Conservation (phyloP, 2,329 filamentous ascomycete species). For the Colletotrichum sublineola region DNA sequence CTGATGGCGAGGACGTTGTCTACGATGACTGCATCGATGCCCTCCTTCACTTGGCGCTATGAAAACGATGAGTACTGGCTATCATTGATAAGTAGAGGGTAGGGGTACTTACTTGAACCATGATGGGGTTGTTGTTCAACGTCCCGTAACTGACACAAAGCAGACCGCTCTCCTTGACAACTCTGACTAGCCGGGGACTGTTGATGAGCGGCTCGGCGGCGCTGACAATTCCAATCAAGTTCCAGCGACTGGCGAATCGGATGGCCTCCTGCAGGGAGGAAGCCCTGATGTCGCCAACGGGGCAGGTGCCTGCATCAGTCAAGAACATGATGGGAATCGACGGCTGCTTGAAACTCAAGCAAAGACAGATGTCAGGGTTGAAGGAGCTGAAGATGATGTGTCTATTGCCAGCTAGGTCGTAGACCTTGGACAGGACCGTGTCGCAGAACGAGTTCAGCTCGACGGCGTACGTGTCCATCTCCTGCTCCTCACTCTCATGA, state of each 20-base stretch:
- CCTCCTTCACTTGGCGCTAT: constrained; percentile 90
- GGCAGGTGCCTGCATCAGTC: constrained; percentile 85
- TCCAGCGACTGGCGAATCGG: constrained; percentile 94
- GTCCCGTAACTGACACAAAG: constrained; percentile 96
- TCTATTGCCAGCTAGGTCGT: constrained; percentile 83
- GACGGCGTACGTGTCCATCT: constrained; percentile 96
- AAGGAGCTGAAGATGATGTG: constrained; percentile 98
- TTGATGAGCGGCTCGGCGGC: constrained; percentile 90
- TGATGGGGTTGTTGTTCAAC: constrained; percentile 86
- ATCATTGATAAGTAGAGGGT: not conserved
- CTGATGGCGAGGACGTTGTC: constrained; percentile 94
- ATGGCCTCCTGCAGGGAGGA: constrained; percentile 95
- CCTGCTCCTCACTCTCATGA: constrained; percentile 92
- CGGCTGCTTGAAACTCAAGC: constrained; percentile 96
- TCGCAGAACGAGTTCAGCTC: constrained; percentile 98
- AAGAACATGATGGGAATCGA: constrained; percentile 96
- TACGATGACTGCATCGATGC: constrained; percentile 97
- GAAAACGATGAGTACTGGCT: constrained; percentile 39
- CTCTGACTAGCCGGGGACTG: constrained; percentile 87
- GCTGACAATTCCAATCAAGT: constrained; percentile 89
- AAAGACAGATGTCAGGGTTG: constrained; percentile 95
- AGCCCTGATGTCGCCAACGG: constrained; percentile 89
- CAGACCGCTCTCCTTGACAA: constrained; percentile 93
- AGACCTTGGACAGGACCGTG: constrained; percentile 90
- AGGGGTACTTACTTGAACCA: constrained; percentile 79